Evolutionary conservation across 2,329 filamentous ascomycete species (phyloP), one percentile per base, ranked within the genome.

Genomic region (Fusarium multiceps): DNA sequence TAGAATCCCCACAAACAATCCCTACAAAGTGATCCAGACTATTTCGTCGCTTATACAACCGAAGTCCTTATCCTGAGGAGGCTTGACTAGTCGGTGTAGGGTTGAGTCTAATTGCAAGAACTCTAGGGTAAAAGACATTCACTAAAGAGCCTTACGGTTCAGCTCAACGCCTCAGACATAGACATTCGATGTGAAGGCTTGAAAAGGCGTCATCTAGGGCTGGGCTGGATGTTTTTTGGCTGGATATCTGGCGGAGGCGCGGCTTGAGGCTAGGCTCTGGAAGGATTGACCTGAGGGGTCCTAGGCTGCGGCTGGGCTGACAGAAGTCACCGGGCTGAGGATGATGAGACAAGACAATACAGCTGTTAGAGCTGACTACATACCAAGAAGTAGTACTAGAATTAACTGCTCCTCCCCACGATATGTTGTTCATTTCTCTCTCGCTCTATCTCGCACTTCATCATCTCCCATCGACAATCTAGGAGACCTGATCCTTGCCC

Each of bases 271-370:
- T 74, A 72, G 64, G 53, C 59, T 54, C 18, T 57, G 51, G 27
- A 43, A 47, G 63, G 62, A 57, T 65, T 59, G 61, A 37, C 34
- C 18, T 37, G 55, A 63, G 65, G 54, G 63, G 41, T 49, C 42
- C 60, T 67, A 48, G 45, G 59, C 63, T 62, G 68, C 59, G 68
- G 64, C 69, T 68, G 66, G 69, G 65, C 69, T 72, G 67, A 70
- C 63, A 57, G 47, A 42, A 57, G 47, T 54, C 49, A 55, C 46
- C 42, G 55, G 54, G 68, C 64, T 71, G 68, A 59, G 63, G 46
- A n/a, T 50, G 63, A 50, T 47, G 28, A 42, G 41, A 64, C 58
- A 55, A 43, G 28, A 34, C 63, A 49, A 42, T 63, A 49, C 20
- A 37, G 47, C 47, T 37, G 12, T n/a, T 10, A 27, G n/a, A 64